Conservation (phyloP, 2,329 filamentous ascomycete species). For the Coniella vitis region DNA sequence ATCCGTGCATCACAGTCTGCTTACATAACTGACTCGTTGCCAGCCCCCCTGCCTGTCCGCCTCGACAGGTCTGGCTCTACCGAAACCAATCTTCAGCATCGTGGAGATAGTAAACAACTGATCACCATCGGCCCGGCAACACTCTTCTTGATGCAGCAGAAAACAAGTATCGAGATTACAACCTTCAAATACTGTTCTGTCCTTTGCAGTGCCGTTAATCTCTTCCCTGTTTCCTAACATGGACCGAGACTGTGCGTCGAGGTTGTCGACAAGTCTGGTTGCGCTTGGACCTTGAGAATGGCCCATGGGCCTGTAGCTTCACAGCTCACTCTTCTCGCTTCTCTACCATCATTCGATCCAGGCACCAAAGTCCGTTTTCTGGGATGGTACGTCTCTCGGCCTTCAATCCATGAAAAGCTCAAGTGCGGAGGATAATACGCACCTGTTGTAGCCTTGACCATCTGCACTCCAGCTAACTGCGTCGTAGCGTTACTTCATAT, state of each 20-base stretch:
- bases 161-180: too few relatives aligned
- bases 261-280: background rate
- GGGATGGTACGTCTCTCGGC: slow-evolving; percentile 63
- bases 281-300: slow-evolving; percentile 29
- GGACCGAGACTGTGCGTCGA: background rate
- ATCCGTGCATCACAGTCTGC: background rate
- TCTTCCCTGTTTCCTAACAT: slow-evolving; percentile 1
- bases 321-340: slow-evolving; percentile 56
- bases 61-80: too few relatives aligned
- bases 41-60: too few relatives aligned
- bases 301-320: slow-evolving; percentile 57
- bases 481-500: slow-evolving; percentile 43
- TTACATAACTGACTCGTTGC: background rate
- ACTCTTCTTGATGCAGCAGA: too few relatives aligned
- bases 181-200: too few relatives aligned
- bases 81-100: too few relatives aligned
- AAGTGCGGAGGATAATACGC: background rate
- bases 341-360: slow-evolving; percentile 42
- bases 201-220: too few relatives aligned
- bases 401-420: background rate
- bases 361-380: slow-evolving; percentile 85
- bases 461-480: slow-evolving; percentile 19
- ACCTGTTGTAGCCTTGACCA: background rate
- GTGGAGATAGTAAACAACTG: too few relatives aligned
- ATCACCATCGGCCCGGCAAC: too few relatives aligned